Evolutionary conservation across 768 basidiomycete genomes (phyloP), one percentile per base, ranked within the genome.

Genomic region (Agaricus subrufescens): DNA sequence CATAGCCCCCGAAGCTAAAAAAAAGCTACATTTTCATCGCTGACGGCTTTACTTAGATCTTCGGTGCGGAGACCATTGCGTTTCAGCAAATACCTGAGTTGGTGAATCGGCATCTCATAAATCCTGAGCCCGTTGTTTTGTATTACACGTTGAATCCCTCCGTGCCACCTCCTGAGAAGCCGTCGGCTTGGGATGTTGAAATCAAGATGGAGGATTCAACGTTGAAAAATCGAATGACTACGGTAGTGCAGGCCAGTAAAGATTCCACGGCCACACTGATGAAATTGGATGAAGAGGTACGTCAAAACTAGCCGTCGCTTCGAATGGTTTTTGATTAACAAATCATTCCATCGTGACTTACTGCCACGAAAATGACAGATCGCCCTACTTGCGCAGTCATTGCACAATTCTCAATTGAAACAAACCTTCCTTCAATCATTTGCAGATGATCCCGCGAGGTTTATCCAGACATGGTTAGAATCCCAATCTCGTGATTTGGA

Each of bases 401-500:
- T 96, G 47, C 87, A 94, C 62, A 93, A 93, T 63, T 82, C 93
- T 1, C 87, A 92, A 63, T 77, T 91, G 60, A 96, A 95, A 69
- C 80, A 86, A 25, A 87, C 90, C 7, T 98, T 98, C 71, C 72
- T 98, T 43, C 80, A 85, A 59, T 83, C 85, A 1, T 97, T 97
- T 65, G 84, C 91, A 11, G 73, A 81, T 0, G 83, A 94, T 48
- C 91, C 95, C 7, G 76, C 85, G 5, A 76, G 78, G 60, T 90
- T 98, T 67, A 89, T 94, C 54, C 88, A 94, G 65, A 88, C 84
- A 2, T 97, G 93, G 93, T 69, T 98, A 15, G 89, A 89, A 62
- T 94, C 91, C 2, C 95, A 98, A 68, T 91, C 93, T 46, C 81
- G 92, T 12, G 95, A 98, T 70, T 69, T 98, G 44, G 92, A 95